phyloP scores from a whole-genome alignment of 176 grass and related monocot species.

The Pontederia paniculata region DNA sequence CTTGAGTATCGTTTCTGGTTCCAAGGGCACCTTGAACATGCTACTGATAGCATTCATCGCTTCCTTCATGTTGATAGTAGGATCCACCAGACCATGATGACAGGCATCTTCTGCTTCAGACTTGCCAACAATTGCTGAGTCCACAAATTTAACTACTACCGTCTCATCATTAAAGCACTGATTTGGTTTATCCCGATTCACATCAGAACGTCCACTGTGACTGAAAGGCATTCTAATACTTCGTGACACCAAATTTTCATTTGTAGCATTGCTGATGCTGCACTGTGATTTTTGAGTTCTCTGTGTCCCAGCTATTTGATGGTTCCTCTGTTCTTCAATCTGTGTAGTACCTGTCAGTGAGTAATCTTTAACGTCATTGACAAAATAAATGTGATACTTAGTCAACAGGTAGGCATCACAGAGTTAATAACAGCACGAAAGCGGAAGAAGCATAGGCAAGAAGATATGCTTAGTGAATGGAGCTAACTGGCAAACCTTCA shows the following conservation, averaged over 20 bases:
- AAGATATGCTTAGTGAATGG: neutral
- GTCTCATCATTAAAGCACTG: constrained; percentile 55
- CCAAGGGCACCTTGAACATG: constrained; percentile 88
- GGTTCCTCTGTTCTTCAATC: neutral
- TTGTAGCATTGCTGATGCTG: neutral
- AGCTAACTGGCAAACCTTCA: neutral
- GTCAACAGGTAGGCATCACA: too few species aligned
- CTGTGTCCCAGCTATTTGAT: neutral
- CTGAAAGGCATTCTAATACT: neutral
- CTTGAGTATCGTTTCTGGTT: constrained; percentile 53
- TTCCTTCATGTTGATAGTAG: constrained; percentile 84
- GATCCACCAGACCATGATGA: constrained; percentile 85
- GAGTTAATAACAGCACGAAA: neutral
- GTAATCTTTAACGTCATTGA: neutral
- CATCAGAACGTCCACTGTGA: neutral
- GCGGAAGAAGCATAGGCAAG: neutral
- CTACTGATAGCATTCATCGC: constrained; percentile 69
- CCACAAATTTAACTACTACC: constrained; percentile 79
- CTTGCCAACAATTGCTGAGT: constrained; percentile 72
- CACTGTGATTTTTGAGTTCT: neutral
- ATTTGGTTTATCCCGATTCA: constrained; percentile 24
- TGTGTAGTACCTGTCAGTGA: neutral
- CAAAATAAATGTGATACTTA: constrained; percentile 1
- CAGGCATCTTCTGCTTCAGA: constrained; percentile 83
- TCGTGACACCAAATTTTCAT: neutral